Conservation (phyloP, 352 stramenopile genomes). For the Phytophthora litchii region DNA sequence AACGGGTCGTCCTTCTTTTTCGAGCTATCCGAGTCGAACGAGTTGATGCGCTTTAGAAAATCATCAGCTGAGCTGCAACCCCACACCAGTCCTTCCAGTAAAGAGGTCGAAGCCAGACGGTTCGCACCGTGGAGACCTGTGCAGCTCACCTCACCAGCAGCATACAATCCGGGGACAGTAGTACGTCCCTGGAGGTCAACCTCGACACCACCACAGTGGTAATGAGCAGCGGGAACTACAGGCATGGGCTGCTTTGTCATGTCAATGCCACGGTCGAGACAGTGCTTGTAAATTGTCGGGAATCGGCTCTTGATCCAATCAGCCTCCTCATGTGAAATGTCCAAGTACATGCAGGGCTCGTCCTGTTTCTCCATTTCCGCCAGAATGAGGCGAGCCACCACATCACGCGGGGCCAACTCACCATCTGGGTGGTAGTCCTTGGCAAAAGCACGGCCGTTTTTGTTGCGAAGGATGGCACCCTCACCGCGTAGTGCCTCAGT, state of each 20-base stretch:
- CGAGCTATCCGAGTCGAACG: constrained; percentile 14
- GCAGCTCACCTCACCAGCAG: constrained; percentile 93
- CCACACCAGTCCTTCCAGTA: constrained; percentile 95
- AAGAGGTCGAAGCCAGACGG: constrained; percentile 92
- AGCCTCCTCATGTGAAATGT: constrained; percentile 91
- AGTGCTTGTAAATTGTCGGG: constrained; percentile 88
- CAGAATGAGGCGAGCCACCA: constrained; percentile 93
- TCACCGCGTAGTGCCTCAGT: constrained; percentile 94
- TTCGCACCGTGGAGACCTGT: constrained; percentile 96
- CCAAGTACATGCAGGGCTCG: constrained; percentile 90
- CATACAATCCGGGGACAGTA: constrained; percentile 85
- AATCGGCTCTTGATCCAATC: constrained; percentile 90
- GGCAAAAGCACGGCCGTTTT: constrained; percentile 79
- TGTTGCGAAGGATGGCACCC: constrained; percentile 90
- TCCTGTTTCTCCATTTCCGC: constrained; percentile 87
- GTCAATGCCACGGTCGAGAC: constrained; percentile 84
- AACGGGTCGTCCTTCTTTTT: constrained; percentile 47
- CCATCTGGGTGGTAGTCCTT: constrained; percentile 92
- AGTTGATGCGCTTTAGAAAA: constrained; percentile 44
- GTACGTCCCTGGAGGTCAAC: constrained; percentile 90
- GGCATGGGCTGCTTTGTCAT: constrained; percentile 91
- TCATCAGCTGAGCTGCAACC: constrained; percentile 89
- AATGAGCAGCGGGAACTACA: constrained; percentile 93
- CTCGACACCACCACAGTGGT: constrained; percentile 93
- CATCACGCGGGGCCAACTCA: constrained; percentile 93